Base-by-base conservation (phyloP, 2,329 filamentous ascomycete species). In the Colletotrichum endophyticum region DNA sequence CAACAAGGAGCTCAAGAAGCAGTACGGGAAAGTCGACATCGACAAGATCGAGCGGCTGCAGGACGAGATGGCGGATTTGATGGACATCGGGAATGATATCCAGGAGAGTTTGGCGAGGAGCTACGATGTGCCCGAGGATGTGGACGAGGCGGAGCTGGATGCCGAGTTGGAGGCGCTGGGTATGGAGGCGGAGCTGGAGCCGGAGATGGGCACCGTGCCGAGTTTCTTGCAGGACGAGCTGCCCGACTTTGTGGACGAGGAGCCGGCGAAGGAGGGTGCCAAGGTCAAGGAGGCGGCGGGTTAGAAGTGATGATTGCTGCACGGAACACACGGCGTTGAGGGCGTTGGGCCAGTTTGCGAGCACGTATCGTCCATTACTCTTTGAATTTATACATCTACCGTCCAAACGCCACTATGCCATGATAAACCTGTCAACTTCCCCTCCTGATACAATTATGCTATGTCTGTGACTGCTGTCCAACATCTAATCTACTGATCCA, bases 41-140 rank as follows among this genome's bases (percentile, higher is more conserved):
- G 97, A 99, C 86, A 96, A 98, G 90, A 99, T 99, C 81, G 97
- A 99, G 90, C 91, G 94, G 80, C 91, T 99, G 90, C 96, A 99
- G 91, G 97, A 99, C 84, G 96, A 99, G 87, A 99, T 99, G 97
- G 96, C 96, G 8, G 97, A 99, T 86, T 85, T 99, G 81, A 95
- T 99, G 92, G 97, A 99, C 83, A 94, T 98, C 77, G 96, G 97
- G 5, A 99, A 99, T 85, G 97, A 99, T 85, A 99, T 99, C 76
- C 96, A 99, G 86, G 97, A 99, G 87, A 96, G 94, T 79, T 94
- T 99, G 73, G 94, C 94, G 77, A 87, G 97, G 78, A 95, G 95
- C 80, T 99, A 99, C 85, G 96, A 99, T 83, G 91, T 99, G 44
- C 97, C 97, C 0, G 97, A 99, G 81, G 97, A 99, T 84, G 96